Conservation (phyloP, 257 asterid species). For the Solanum rostratum region DNA sequence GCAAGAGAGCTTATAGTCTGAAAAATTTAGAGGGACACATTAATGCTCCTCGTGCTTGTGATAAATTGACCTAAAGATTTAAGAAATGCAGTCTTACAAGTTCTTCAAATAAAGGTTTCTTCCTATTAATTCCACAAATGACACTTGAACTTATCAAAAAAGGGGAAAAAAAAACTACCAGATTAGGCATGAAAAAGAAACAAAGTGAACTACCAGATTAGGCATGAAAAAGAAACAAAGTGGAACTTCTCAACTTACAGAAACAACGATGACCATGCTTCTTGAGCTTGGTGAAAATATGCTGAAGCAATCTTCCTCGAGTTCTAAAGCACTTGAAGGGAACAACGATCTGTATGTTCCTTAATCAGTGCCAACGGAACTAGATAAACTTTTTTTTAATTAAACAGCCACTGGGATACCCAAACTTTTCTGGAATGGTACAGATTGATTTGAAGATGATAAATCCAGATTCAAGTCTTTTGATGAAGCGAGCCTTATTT, state of each 20-base stretch:
- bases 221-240: neutral
- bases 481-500: slow-evolving; percentile 38
- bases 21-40: neutral
- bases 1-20: neutral
- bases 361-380: slow-evolving; percentile 1
- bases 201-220: neutral
- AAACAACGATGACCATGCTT: neutral
- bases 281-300: neutral
- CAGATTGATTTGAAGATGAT: slow-evolving; percentile 25
- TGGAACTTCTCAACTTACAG: neutral
- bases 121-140: neutral
- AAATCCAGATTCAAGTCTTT: slow-evolving; percentile 11
- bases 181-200: neutral
- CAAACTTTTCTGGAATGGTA: slow-evolving; percentile 19
- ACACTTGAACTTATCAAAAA: neutral
- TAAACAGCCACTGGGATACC: slow-evolving; percentile 54
- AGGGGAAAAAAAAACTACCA: neutral
- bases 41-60: neutral
- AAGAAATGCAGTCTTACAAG: neutral
- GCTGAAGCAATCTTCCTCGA: neutral
- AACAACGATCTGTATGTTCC: neutral
- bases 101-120: neutral
- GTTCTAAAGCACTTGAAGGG: neutral
- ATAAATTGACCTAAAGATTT: neutral
- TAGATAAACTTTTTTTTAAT: neutral